Evolutionary conservation across 306 rosid genomes (phyloP), one percentile per base, ranked within the genome.

Genomic region (Mimosa pudica): DNA sequence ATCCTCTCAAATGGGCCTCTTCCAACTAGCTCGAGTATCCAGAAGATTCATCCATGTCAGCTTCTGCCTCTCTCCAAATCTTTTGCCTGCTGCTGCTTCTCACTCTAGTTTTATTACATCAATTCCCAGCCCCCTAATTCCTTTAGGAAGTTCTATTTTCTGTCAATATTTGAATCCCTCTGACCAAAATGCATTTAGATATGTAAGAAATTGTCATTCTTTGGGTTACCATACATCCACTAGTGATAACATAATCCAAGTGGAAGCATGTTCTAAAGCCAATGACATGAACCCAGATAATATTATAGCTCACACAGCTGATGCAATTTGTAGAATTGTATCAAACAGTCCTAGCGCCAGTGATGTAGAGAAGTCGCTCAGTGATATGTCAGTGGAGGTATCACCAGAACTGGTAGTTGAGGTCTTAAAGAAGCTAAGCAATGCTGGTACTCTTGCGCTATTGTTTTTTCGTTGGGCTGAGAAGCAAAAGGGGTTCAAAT

Each of bases 401-500:
- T 85, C 97, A 33, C 86, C 89, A 49, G 82, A 80, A 18, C 86
- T 93, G 24, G 90, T 84, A 16, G 62, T 81, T 8, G 93, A 82
- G 77, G 97, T 89, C 47, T 74, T 93, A 71, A 91, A 85, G 85
- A 92, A 81, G 87, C 89, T 94, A 33, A 84, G 85, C 88, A 94
- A 94, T 74, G 95, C 93, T 10, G 98, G 96, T 13, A 62, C 74
- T 80, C 86, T 94, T 4, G 94, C 98, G 1, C 90, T 94, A 5
- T 87, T 89, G 11, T 92, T 94, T 89, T 94, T 94, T 83, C 85
- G 88, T 49, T 92, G 96, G 98, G 94, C 91, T 0, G 94, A 89
- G 92, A 92, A 83, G 58, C 93, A 84, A 44, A 55, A 79, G 7
- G 96, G 92, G 46, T 90, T 94, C 82, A 71, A 82, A 24, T 84